Evolutionary conservation across 2,329 filamentous ascomycete species (phyloP).

Genomic region (Hypoxylon rubiginosum): DNA sequence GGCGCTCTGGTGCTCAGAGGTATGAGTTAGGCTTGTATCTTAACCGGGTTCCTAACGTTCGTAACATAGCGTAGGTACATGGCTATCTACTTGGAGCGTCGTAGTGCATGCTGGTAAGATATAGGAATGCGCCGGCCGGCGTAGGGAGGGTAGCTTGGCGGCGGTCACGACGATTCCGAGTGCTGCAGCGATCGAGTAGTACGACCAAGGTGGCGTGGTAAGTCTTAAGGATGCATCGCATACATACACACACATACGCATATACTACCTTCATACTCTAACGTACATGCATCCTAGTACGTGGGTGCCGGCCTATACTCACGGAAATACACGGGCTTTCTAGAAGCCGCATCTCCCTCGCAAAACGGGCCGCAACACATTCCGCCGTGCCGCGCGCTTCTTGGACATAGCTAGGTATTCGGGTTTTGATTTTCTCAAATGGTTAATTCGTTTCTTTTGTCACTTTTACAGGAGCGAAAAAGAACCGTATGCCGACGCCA

Average conservation of each 20-base stretch:
- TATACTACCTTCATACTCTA: background rate
- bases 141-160: slow-evolving; percentile 26
- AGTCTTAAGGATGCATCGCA: slow-evolving; percentile 14
- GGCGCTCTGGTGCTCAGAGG: slow-evolving; percentile 7
- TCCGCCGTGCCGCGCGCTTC: slow-evolving; percentile 3
- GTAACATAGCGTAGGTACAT: slow-evolving; percentile 15
- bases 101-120: slow-evolving; percentile 26
- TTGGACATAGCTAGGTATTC: background rate
- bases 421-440: slow-evolving; percentile 3
- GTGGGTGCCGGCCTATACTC: slow-evolving; percentile 10
- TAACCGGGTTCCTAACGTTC: slow-evolving; percentile 25
- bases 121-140: slow-evolving; percentile 30
- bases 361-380: slow-evolving; percentile 6
- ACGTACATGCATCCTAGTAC: background rate
- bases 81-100: slow-evolving; percentile 18
- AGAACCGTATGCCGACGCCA: slow-evolving; percentile 4
- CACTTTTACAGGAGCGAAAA: background rate
- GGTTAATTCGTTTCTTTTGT: slow-evolving; percentile 7
- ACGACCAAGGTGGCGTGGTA: slow-evolving; percentile 37
- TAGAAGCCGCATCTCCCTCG: slow-evolving; percentile 24
- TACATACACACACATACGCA: background rate
- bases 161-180: slow-evolving; percentile 37
- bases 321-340: slow-evolving; percentile 37
- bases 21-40: slow-evolving; percentile 8
- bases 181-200: slow-evolving; percentile 29